Evolutionary conservation across 78 protist genomes (phyloP).

Genomic region (Cavenderia fasciculata): DNA sequence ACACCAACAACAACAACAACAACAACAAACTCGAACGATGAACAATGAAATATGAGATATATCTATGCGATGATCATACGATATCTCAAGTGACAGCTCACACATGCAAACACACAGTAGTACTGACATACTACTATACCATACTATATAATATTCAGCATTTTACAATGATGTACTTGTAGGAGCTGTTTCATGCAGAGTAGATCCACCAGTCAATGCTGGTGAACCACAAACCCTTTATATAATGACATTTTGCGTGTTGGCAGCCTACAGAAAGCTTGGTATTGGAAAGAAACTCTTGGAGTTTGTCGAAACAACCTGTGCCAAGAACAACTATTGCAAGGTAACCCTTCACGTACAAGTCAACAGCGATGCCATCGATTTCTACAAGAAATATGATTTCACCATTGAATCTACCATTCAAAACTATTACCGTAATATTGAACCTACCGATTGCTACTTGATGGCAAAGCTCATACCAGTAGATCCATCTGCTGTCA

Average conservation of each 20-base stretch:
- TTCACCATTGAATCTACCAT: constrained; percentile 17
- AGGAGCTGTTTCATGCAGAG: constrained; percentile 63
- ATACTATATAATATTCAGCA: background rate
- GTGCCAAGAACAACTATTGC: constrained; percentile 15
- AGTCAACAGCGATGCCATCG: constrained; percentile 58
- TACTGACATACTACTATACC: background rate
- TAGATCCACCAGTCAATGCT: constrained; percentile 9
- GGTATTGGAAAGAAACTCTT: constrained; percentile 60
- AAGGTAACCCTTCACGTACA: constrained; percentile 55
- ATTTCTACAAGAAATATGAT: constrained; percentile 32
- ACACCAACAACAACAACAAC: background rate
- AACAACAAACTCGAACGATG: background rate
- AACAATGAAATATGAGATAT: background rate
- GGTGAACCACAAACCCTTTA: constrained; percentile 12
- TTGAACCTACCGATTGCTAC: constrained; percentile 61
- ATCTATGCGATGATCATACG: background rate
- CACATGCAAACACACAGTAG: background rate
- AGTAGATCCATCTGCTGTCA: too few relatives aligned
- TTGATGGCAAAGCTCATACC: constrained; percentile 22
- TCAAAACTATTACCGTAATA: constrained; percentile 20
- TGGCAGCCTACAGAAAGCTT: constrained; percentile 46
- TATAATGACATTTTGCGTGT: constrained; percentile 73
- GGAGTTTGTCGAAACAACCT: constrained; percentile 23
- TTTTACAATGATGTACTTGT: constrained; percentile 58
- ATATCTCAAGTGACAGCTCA: background rate